Evolutionary conservation across 352 stramenopile species (phyloP).

Genomic region (Lagenidium giganteum): DNA sequence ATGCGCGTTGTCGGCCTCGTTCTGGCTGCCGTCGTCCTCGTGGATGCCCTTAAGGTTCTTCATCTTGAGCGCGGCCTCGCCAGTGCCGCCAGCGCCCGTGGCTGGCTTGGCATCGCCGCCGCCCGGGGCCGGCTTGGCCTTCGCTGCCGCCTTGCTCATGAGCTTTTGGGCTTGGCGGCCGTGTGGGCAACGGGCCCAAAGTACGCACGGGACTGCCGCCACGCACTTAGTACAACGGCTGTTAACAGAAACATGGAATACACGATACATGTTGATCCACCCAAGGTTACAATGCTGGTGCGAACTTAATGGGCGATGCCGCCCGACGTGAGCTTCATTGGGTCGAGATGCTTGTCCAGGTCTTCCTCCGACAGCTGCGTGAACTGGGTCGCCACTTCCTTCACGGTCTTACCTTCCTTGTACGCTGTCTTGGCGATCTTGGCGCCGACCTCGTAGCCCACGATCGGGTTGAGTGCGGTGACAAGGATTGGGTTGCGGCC

Average conservation of each 20-base stretch:
- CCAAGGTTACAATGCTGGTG: too few relatives aligned
- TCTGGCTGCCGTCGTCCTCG: conserved; percentile 52
- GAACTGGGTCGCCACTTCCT: conserved; percentile 39
- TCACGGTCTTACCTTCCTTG: conserved; percentile 44
- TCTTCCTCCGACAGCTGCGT: conserved; percentile 36
- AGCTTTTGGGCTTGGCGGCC: conserved; percentile 12
- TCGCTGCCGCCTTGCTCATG: background rate
- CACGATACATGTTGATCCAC: too few relatives aligned
- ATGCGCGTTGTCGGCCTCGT: conserved; percentile 30
- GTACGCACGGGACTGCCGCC: too few relatives aligned
- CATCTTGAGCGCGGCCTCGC: conserved; percentile 35
- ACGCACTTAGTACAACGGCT: too few relatives aligned
- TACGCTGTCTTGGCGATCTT: conserved; percentile 60
- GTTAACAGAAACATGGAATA: too few relatives aligned
- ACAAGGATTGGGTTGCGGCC: conserved; percentile 53
- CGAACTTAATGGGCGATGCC: conserved; percentile 40
- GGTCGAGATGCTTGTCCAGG: conserved; percentile 49
- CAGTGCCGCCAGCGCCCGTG: conserved; percentile 17
- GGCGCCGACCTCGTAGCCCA: conserved; percentile 48
- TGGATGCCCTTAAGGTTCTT: conserved; percentile 54
- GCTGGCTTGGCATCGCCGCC: background rate
- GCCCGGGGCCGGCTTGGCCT: conserved; percentile 1
- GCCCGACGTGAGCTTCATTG: conserved; percentile 34
- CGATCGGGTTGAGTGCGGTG: conserved; percentile 48
- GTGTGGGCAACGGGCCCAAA: too few relatives aligned